Base-by-base conservation (phyloP, 1,284 basidiomycete genomes). In the Leccinum pachyderme region DNA sequence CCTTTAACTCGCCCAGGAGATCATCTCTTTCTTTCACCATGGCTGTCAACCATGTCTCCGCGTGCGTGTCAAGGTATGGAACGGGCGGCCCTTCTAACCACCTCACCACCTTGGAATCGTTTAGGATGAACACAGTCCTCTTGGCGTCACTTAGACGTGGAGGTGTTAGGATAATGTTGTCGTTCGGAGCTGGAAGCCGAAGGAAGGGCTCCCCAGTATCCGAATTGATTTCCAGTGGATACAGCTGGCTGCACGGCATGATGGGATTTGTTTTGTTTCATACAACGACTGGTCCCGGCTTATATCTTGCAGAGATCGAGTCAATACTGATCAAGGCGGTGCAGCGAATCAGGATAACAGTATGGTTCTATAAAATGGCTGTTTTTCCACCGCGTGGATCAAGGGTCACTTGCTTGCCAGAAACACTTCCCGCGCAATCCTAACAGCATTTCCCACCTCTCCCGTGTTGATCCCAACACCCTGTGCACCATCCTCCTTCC, bases 401-500 rank as follows among this genome's bases (percentile, higher is more conserved):
- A 11, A 27, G 18, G 13, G 37, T 68, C 47, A 65, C 45, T 72
- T 66, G 28, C 52, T 47, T 41, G 47, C 48, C 24, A 49, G 55
- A 55, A 81, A 74, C 59, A 79, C 81, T 49, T 75, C 68, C 58
- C 73, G 75, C 7, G 89, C 91, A 44, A 77, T 76, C 47, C 68
- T 72, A 32, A 95, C 67, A 2, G 92, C 95, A 58, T 92, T 90
- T 22, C 81, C 73, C 3, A 94, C 74, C 72, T 84, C 89, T 43
- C 74, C 73, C 3, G 79, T 70, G 60, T 93, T 80, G 9, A 77
- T 73, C 45, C 95, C 95, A 18, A 95, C 85, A 47, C 95, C 95
- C 65, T 95, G 93, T 3, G 89, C 89, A 54, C 83, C 81, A 48
- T 97, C 95, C 57, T 92, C 91, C 74, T 94, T 96, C 22, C 95